Base-by-base conservation (phyloP, 306 rosid species). In the Cercis canadensis region DNA sequence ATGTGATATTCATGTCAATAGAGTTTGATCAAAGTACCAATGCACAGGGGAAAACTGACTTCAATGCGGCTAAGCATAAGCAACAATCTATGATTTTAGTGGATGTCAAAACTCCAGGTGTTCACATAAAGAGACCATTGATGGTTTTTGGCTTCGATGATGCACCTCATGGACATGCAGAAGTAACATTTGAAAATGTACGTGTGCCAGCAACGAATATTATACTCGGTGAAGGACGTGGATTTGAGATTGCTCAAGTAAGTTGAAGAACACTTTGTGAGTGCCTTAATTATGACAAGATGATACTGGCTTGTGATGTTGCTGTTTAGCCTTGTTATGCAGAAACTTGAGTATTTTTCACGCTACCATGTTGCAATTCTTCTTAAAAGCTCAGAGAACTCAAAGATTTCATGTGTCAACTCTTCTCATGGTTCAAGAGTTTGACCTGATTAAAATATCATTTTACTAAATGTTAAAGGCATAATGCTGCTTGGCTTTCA, bases 161-260 rank as follows among this genome's bases (percentile, higher is more conserved):
- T 66, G 99, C 97, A 59, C 99, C 99, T 76, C 99, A 91, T 69
- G 99, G 97, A 32, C 99, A 91, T 50, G 99, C 99, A 19, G 99
- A 94, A 85, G 65, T 94, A 73, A 55, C 60, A 64, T 87, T 94
- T 75, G 96, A 87, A 31, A 91, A 91, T 75, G 99, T 91, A 19
- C 11, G 63, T 40, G 97, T 91, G 72, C 92, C 96, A 7, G 92
- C 84, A 11, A 82, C 68, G 55, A 94, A 91, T 73, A 94, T 94
- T 73, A 8, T 94, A 76, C 75, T 89, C 40, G 99, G 99, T 33
- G 99, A 94, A 78, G 97, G 99, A 54, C 87, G 99, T 10, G 97
- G 99, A 77, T 91, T 94, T 71, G 99, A 94, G 88, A 94, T 94
- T 57, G 97, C 99, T 31, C 97, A 94, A 86, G 99, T 90, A 80